These are phyloP conservation scores for Globisporangium echinulatum DNA, from an alignment of 352 stramenopile species.

Conservation along the genomic window DNA sequence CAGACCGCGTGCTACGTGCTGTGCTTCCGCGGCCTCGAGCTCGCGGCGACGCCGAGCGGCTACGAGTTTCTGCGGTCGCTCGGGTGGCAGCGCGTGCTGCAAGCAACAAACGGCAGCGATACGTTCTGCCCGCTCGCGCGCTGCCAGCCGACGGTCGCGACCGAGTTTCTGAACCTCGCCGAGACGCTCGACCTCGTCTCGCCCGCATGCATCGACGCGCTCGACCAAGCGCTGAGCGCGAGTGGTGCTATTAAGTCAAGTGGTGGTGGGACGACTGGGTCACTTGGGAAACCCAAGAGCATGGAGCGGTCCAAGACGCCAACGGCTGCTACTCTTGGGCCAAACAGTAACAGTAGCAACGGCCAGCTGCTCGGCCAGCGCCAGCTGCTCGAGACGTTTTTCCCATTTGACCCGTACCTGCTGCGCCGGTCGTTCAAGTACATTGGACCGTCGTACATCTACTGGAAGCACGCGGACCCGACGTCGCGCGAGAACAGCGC, in stretches of 20 bases:
- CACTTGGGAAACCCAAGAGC: slow-evolving; percentile 36
- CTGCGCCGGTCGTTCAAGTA: slow-evolving; percentile 90
- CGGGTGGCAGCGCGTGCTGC: slow-evolving; percentile 70
- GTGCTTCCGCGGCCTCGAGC: slow-evolving; percentile 92
- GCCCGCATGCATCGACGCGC: slow-evolving; percentile 62
- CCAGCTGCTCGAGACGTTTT: slow-evolving; percentile 87
- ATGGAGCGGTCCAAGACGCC: slow-evolving; percentile 66
- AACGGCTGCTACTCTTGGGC: slow-evolving; percentile 15
- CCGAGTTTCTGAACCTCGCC: slow-evolving; percentile 77
- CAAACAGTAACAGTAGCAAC: slow-evolving; percentile 1
- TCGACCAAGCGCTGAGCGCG: slow-evolving; percentile 64
- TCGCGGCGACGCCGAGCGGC: slow-evolving; percentile 59
- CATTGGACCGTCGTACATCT: slow-evolving; percentile 91
- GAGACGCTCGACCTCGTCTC: slow-evolving; percentile 75
- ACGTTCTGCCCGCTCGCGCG: slow-evolving; percentile 66
- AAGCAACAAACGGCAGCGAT: slow-evolving; percentile 25
- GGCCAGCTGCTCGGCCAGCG: slow-evolving; percentile 39
- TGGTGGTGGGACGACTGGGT: not conserved
- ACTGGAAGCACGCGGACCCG: slow-evolving; percentile 90
- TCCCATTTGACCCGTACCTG: slow-evolving; percentile 97
- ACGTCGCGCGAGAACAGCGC: slow-evolving; percentile 67
- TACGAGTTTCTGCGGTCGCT: slow-evolving; percentile 80
- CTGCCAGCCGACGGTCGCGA: slow-evolving; percentile 74
- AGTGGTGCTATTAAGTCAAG: not conserved
- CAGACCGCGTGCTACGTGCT: slow-evolving; percentile 98